phyloP scores from a whole-genome alignment of 176 grass and related monocot species.

The Cenchrus fungigraminus region DNA sequence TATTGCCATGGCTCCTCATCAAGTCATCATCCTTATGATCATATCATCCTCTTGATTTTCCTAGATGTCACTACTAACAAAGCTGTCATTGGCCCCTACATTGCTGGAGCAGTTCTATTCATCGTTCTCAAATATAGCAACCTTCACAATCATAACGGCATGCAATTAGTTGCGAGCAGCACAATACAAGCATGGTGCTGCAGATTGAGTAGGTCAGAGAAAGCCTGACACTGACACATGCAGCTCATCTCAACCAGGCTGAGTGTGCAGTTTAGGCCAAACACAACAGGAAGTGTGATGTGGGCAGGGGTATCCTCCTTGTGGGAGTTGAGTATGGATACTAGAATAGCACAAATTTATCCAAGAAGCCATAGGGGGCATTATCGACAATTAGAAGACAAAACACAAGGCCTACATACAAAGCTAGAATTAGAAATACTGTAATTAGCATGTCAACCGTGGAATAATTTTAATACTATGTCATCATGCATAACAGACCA shows the following conservation, averaged over 20 bases:
- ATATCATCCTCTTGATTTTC: background rate
- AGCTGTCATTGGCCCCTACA: background rate
- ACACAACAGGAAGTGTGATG: background rate
- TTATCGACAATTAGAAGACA: background rate
- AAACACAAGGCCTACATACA: conserved; percentile 1
- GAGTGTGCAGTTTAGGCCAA: background rate
- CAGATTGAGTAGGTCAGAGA: background rate
- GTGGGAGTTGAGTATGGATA: background rate
- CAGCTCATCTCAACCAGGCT: conserved; percentile 3
- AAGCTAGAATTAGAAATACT: background rate
- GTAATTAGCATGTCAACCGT: background rate
- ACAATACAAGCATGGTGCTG: background rate
- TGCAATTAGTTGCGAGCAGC: background rate
- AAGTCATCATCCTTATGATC: too few species aligned
- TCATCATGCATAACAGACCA: background rate
- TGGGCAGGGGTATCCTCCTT: background rate
- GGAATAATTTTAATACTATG: background rate
- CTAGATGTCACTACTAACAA: background rate
- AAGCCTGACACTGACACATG: background rate
- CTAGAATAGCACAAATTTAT: background rate
- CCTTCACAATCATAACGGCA: background rate
- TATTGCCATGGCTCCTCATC: background rate
- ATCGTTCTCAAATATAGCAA: background rate
- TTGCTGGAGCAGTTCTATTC: background rate
- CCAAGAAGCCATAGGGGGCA: background rate